Base-by-base conservation (phyloP, 2,329 filamentous ascomycete species). In the Colletotrichum sp. region DNA sequence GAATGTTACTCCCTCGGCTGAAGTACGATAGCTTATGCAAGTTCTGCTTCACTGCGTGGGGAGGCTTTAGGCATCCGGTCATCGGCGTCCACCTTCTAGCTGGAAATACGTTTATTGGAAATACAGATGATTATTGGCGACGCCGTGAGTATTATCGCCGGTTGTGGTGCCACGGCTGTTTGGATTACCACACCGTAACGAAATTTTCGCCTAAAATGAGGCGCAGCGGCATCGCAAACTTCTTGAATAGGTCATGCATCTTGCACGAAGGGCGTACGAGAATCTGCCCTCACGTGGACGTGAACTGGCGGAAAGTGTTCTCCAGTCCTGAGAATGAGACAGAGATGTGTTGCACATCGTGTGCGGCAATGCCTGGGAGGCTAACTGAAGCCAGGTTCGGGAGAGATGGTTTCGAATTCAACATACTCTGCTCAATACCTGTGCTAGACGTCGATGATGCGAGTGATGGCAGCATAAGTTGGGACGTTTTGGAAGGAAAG, bases 111-210 rank as follows among this genome's bases (percentile, higher is more conserved):
- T 52, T 52, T 3, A 21, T 52, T 52, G 44, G 44, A 13, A 52
- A 3, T 3, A 52, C 2, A 2, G 44, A 52, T 52, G n/a, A 21
- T 52, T 0, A 0, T 7, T 52, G n/a, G 44, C 44, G 2, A 0
- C 44, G 44, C 44, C 44, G 44, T 13, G 44, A 52, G 10, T n/a
- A 52, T 52, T 52, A 21, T 1, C 10, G 1, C 6, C 44, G n/a
- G n/a, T n/a, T 52, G 44, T 52, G 44, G 44, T 52, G 44, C 44
- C n/a, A 21, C n/a, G 44, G n/a, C 6, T 52, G 44, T 52, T 3
- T 52, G 0, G 44, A 21, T 13, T 21, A 52, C 44, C 44, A 52
- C 12, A 52, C 44, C 8, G 44, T 21, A 10, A 21, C n/a, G n/a
- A 49, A 49, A 49, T 52, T 52, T 8, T 13, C 44, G n/a, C n/a